These are phyloP conservation scores for Globisporangium acanthophoron DNA, from an alignment of 352 stramenopile species.

Conservation along the genomic window DNA sequence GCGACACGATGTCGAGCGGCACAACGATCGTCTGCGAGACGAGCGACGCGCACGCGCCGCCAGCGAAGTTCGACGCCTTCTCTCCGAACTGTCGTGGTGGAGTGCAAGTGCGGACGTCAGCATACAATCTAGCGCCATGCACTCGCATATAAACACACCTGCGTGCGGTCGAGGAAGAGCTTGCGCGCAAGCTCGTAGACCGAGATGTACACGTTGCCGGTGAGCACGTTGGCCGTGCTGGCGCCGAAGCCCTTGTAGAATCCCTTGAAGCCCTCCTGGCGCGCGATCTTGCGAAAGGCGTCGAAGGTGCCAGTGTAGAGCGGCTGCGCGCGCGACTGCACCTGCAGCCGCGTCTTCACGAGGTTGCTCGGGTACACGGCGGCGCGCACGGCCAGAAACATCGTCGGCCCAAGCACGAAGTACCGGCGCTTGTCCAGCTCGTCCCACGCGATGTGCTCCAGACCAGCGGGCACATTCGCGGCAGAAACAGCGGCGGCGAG, in stretches of 20 bases:
- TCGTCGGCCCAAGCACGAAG: constrained; percentile 75
- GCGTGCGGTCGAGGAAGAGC: constrained; percentile 49
- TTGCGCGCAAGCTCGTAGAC: constrained; percentile 84
- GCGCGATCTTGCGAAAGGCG: constrained; percentile 79
- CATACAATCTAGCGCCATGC: neutral
- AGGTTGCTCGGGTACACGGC: constrained; percentile 85
- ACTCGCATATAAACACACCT: constrained; percentile 14
- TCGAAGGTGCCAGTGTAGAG: constrained; percentile 81
- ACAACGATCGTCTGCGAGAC: constrained; percentile 85
- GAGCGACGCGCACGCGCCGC: constrained; percentile 69
- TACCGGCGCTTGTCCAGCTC: constrained; percentile 87
- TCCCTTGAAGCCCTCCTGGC: constrained; percentile 64
- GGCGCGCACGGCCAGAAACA: constrained; percentile 78
- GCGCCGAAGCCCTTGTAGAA: constrained; percentile 88
- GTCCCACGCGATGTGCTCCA: constrained; percentile 87
- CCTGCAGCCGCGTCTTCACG: constrained; percentile 86
- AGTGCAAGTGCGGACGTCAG: neutral
- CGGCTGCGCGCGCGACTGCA: constrained; percentile 64
- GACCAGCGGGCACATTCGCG: constrained; percentile 10
- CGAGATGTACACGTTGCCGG: constrained; percentile 88
- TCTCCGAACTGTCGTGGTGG: constrained; percentile 28
- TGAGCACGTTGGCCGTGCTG: constrained; percentile 80
- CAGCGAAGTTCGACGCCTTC: constrained; percentile 73
- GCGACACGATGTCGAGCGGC: constrained; percentile 85
- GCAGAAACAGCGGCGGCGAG: neutral